Evolutionary conservation across 2,329 filamentous ascomycete species (phyloP), one percentile per base, ranked within the genome.

Genomic region (Remersonia thermophila): DNA sequence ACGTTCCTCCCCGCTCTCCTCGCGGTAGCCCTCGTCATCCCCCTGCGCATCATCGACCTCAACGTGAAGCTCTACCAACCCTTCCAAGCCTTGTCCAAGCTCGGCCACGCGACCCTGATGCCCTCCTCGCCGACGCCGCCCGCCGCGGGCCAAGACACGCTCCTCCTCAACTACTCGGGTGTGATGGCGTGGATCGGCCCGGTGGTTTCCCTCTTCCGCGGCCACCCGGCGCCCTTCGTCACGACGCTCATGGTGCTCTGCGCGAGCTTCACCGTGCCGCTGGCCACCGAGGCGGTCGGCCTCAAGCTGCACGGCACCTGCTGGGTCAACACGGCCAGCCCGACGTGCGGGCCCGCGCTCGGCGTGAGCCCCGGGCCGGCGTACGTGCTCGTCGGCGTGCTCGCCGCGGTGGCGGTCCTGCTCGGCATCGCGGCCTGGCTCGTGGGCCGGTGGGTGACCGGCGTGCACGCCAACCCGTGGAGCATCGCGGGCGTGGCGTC

Each of bases 61-160:
- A 56, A 59, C 37, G 59, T 54, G 1, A 60, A 61, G 35, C 52
- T 60, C 9, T 62, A 60, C 29, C 60, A 62, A 38, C 64, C 63
- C 1, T 66, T 66, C 44, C 58, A 61, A 34, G 55, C 59, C 1
- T 48, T 71, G 2, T 51, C 58, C 5, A 50, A 47, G 7, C 43
- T 51, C 0, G 46, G 50, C 1, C 65, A 64, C 4, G 60, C 59
- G 0, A 23, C 20, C 5, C 20, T 23, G 20, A 5, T 23, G 5
- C 20, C 20, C 5, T 23, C 20, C 20, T 6, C 20, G 5, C 9
- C 20, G 5, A 23, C 20, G 5, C 20, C 20, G 20, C 20, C 20
- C 5, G 20, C 20, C 9, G 34, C 47, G 0, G 65, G 65, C 0
- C 44, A 47, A 0, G 55, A 66, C 23, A 65, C 64, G 0, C 46